Base-by-base conservation (phyloP, 805 yeast species). In the Grigorovia jiainica region DNA sequence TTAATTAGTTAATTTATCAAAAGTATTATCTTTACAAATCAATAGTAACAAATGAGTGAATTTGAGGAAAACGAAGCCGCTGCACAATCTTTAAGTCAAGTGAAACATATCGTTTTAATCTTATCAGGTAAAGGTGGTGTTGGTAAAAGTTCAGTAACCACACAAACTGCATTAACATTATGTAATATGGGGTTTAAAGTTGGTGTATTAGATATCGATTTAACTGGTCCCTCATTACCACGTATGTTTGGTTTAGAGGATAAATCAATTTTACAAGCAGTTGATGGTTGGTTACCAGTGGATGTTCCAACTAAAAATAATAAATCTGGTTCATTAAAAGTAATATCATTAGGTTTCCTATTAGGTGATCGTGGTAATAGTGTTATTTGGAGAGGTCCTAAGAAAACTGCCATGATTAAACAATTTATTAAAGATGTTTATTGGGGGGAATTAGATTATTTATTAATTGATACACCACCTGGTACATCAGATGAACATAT, bases 401-500 rank as follows among this genome's bases (percentile, higher is more conserved):
- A 90, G 63, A 92, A 94, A 58, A 89, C 97, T 0, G 96, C 97
- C 11, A 92, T 92, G 97, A 84, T 92, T 30, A 75, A 89, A 47
- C 99, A 92, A 64, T 90, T 92, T 57, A 68, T 94, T 34, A 75
- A 77, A 46, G 97, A 92, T 58, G 95, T 90, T 2, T 75, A 76
- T 23, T 92, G 99, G 99, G 95, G 87, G 0, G 73, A 71, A 16
- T 78, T 81, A 53, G 67, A 63, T 34, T 90, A 84, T 57, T 64
- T 90, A 43, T 64, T 92, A 25, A 87, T 92, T 5, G 99, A 92
- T 59, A 92, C 99, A 0, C 99, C 99, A 1, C 99, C 99, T 0
- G 99, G 99, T 0, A 92, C 99, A 0, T 83, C 95, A 0, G 99
- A 92, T 62, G 99, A 92, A 60, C 99, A 92, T 60, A 92, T 92